Conservation (phyloP, 106 monocot genomes). For the Phalaenopsis equestris region DNA sequence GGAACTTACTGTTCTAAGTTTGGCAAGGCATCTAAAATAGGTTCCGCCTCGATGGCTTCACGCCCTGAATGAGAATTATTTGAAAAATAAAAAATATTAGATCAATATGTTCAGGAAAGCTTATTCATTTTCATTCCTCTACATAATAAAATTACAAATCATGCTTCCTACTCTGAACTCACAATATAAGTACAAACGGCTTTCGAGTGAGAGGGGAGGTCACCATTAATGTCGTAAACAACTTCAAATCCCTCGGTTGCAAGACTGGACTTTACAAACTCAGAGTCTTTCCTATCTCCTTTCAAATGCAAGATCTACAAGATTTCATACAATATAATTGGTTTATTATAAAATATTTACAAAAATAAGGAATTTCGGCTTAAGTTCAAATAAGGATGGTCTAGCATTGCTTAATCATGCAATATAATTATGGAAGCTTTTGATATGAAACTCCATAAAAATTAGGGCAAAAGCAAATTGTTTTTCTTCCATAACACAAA, state of each 20-base stretch:
- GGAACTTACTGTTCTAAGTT: conserved; percentile 81
- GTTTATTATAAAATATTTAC: neutral
- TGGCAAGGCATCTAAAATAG: conserved; percentile 89
- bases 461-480: too few species aligned
- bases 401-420: neutral
- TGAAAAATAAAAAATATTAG: neutral
- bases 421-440: neutral
- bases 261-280: conserved; percentile 86
- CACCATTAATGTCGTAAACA: conserved; percentile 98
- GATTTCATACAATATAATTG: neutral
- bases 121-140: neutral
- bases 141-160: neutral
- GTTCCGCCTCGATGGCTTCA: conserved; percentile 83
- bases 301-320: conserved; percentile 81
- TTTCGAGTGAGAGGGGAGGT: neutral
- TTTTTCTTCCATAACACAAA: too few species aligned
- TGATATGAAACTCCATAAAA: neutral
- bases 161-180: neutral
- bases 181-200: neutral
- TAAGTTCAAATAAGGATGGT: neutral
- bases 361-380: neutral
- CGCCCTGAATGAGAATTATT: conserved; percentile 44
- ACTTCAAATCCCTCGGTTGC: conserved; percentile 76
- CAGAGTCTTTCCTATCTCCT: conserved; percentile 91
- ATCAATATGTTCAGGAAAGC: neutral